A percentile compares a stretch with the other conserved stretches of the same genome.
Evolutionary conservation across 1,284 basidiomycete species (phyloP).

Genomic region (Sparassis latifolia): DNA sequence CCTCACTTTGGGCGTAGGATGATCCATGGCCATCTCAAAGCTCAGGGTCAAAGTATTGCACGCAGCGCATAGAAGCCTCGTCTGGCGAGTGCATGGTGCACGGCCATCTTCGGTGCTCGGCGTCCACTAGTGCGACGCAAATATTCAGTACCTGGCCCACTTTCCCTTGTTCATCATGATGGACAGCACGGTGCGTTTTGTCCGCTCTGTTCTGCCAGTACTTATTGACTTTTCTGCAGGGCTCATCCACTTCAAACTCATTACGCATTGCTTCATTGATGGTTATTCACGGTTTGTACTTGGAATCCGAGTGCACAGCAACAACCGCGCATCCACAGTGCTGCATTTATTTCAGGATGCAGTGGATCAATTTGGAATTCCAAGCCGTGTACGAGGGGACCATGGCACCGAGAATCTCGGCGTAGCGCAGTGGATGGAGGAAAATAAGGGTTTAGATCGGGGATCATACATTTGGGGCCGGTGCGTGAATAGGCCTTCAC

Average conservation of each 20-base stretch:
- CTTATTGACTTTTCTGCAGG: slow-evolving; percentile 4
- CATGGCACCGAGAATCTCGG: slow-evolving; percentile 23
- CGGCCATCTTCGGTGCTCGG: slow-evolving; percentile 12
- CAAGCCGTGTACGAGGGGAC: slow-evolving; percentile 21
- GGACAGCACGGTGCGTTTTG: slow-evolving; percentile 26
- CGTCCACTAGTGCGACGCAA: slow-evolving; percentile 11
- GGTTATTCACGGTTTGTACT: slow-evolving; percentile 25
- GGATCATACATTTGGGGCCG: slow-evolving; percentile 32
- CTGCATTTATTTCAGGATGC: slow-evolving; percentile 15
- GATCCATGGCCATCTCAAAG: slow-evolving; percentile 16
- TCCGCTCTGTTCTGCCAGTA: background rate
- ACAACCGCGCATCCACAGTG: slow-evolving; percentile 16
- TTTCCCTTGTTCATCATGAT: slow-evolving; percentile 25
- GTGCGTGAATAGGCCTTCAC: slow-evolving; percentile 16
- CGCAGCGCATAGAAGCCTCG: slow-evolving; percentile 7
- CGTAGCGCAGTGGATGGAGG: slow-evolving; percentile 25
- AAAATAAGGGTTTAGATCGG: slow-evolving; percentile 14
- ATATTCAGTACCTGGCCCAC: slow-evolving; percentile 24
- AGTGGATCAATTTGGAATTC: slow-evolving; percentile 10
- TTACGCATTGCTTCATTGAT: slow-evolving; percentile 34
- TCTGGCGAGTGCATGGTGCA: slow-evolving; percentile 13
- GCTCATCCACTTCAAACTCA: slow-evolving; percentile 27
- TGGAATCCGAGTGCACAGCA: slow-evolving; percentile 21
- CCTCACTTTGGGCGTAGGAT: slow-evolving; percentile 19
- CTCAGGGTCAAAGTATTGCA: slow-evolving; percentile 10